Evolutionary conservation across 1,284 basidiomycete species (phyloP), one percentile per base, ranked within the genome.

Genomic region (Coniferiporia sulphurascens): DNA sequence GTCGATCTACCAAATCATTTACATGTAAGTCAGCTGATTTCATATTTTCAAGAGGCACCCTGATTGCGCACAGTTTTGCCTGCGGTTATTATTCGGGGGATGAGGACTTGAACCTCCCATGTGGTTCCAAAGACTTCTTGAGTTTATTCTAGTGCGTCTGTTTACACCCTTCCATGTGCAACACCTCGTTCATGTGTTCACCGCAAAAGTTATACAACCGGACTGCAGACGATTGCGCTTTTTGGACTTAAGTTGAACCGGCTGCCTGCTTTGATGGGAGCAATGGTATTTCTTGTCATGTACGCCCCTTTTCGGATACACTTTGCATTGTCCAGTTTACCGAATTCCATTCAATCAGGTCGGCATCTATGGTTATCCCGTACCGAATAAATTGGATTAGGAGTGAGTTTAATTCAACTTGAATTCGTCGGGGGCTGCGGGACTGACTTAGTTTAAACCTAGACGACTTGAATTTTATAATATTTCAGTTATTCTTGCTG

Each of bases 161-260:
- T 59, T 71, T 72, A 65, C 45, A 65, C 52, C 38, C 27, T 38
- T 27, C 36, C 35, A 32, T 35, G 21, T 0, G 49, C 51, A 5
- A 27, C 27, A 27, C n/a, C 34, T 21, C 6, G 9, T 21, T 34
- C 13, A 19, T 48, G 53, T 15, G 55, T 21, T 41, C 38, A 10
- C 15, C 53, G 44, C 34, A 41, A 52, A 51, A 77, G 78, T 64
- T 80, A 77, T 65, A 74, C 75, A 10, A 76, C 85, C 63, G 89
- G 84, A 10, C 71, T 90, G 21, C 90, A 90, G 66, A 86, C 85
- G 0, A 83, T 94, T 45, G 89, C 84, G 1, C 71, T 94, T 8
- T 90, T 94, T 67, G 90, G 89, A 2, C 70, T 94, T 56, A 83
- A 85, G 64, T 73, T 87, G 65, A 82, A 86, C 60, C 78, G 92